Conservation (phyloP, 129 eudicot genomes). For the Centella asiatica region DNA sequence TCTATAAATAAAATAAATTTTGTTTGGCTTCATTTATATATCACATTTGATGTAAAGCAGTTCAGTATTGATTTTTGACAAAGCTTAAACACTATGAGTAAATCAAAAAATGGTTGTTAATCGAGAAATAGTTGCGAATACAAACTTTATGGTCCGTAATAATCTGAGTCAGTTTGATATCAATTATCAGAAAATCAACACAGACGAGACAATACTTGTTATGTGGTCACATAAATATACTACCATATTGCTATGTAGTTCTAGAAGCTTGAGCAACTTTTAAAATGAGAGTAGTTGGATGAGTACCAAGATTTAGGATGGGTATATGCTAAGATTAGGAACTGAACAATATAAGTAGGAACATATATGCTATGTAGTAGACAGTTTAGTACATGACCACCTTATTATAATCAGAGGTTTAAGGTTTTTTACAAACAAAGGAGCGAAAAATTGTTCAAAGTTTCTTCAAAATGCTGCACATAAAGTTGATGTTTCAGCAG, state of each 20-base stretch:
- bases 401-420: slow-evolving; percentile 7
- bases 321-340: neutral
- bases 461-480: neutral
- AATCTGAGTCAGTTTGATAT: no score
- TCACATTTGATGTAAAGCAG: no score
- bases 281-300: neutral
- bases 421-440: slow-evolving; percentile 1
- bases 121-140: no score
- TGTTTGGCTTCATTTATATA: no score
- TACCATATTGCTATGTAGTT: neutral
- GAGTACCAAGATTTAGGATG: slow-evolving; percentile 1
- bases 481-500: neutral
- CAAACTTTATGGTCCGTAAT: no score
- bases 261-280: neutral
- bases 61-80: no score
- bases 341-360: neutral
- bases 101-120: no score
- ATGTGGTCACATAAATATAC: slow-evolving; percentile 5
- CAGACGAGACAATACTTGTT: neutral
- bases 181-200: no score
- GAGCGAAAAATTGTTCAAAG: neutral
- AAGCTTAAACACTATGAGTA: no score
- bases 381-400: neutral
- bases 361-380: neutral
- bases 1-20: no score